phyloP scores from a whole-genome alignment of 73 alveolate genomes.

The Paramecium sonneborni region DNA sequence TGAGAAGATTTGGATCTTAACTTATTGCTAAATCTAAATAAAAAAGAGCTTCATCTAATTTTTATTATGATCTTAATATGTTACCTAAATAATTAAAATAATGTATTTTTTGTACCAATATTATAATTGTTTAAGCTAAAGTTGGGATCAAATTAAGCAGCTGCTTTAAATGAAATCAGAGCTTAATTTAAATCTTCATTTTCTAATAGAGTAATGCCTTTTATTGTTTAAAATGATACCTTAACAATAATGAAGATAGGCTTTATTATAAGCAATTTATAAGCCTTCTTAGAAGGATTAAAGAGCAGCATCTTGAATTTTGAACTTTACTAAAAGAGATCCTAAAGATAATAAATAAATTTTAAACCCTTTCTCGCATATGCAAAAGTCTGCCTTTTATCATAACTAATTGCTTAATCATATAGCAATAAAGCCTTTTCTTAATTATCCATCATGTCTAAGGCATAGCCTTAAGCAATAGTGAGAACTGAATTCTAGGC shows the following conservation, averaged over 20 bases:
- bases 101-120: not conserved
- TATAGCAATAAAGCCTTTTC: not conserved
- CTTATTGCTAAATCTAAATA: not conserved
- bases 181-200: not conserved
- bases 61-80: not conserved
- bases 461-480: not conserved
- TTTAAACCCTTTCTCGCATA: not conserved
- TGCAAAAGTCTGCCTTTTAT: not conserved
- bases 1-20: not conserved
- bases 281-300: not conserved
- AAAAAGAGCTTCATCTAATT: not conserved
- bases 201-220: not conserved
- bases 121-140: not conserved
- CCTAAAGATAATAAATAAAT: not conserved
- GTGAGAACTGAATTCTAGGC: not conserved
- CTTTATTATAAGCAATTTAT: not conserved
- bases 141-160: not conserved
- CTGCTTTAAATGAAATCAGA: not conserved
- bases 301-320: not conserved
- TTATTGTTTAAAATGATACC: not conserved
- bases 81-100: not conserved
- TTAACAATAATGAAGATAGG: not conserved
- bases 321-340: not conserved
- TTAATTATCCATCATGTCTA: not conserved
- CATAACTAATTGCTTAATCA: not conserved